Evolutionary conservation across 2,329 filamentous ascomycete genomes (phyloP), one percentile per base, ranked within the genome.

Genomic region (Dryadomyces quercus-mongolicae): DNA sequence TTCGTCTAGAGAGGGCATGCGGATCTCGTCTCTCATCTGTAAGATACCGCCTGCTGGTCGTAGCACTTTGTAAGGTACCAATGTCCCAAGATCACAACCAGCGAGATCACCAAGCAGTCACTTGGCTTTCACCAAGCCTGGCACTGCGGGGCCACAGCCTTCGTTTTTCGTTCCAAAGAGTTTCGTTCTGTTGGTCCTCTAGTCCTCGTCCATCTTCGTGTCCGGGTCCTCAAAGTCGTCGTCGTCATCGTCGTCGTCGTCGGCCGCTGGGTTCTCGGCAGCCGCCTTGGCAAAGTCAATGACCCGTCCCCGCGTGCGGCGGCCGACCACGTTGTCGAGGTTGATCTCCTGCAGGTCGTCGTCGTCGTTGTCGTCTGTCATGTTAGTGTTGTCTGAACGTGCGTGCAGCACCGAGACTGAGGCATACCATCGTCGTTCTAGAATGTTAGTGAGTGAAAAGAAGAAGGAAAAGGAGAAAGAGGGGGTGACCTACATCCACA

Each of bases 221-320:
- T 82, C 72, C 66, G 85, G 85, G 63, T 77, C 76, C 53, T 78
- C 77, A 38, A 76, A 67, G 79, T 84, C 74, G 61, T 80, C 81
- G 48, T 82, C 85, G 0, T 93, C 86, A 47, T 90, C 88, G 47
- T 90, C 88, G 34, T 92, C 86, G 5, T 91, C 86, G 8, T 87
- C 84, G n/a, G 82, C 80, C 59, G 76, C 80, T 49, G 80, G 82
- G 63, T 86, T 80, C 70, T 95, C 83, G 70, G 86, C 78, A 25
- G 88, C 89, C 20, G 91, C 91, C 75, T 95, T 90, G 64, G 86
- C 86, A 72, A 88, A 97, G 77, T 97, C 88, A 68, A 97, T 96
- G 65, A 84, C 79, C 70, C 88, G 88, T 66, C 91, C 91, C 65
- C 92, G 92, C 59, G 92, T 97, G 70, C 93, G 92, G 63, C 84